These are phyloP conservation scores for Mortierella sp. DNA, from an alignment of 371 early-diverging fungal species.

Conservation along the genomic window DNA sequence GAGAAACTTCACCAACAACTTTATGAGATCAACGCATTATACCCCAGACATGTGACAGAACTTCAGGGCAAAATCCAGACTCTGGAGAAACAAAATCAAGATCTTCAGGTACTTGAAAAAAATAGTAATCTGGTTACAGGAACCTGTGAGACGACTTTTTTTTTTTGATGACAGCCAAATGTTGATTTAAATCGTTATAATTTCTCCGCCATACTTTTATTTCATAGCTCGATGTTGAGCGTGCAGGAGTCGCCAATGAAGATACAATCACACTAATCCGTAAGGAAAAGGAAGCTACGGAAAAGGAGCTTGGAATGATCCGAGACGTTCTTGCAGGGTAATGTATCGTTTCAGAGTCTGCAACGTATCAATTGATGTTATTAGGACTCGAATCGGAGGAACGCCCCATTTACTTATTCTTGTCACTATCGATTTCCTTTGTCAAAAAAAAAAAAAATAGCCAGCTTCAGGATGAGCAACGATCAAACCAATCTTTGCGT, in stretches of 20 bases:
- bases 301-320: conserved; percentile 44
- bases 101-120: conserved; percentile 59
- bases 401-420: too few species aligned
- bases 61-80: conserved; percentile 66
- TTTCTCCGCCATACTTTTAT: not conserved
- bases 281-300: conserved; percentile 43
- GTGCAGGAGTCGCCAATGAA: conserved; percentile 52
- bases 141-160: not conserved
- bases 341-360: not conserved
- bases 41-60: conserved; percentile 65
- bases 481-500: conserved; percentile 18
- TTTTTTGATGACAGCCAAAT: not conserved
- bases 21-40: conserved; percentile 65
- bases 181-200: not conserved
- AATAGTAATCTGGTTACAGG: not conserved
- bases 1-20: conserved; percentile 66
- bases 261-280: conserved; percentile 50
- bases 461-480: conserved; percentile 47
- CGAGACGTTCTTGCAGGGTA: conserved; percentile 56
- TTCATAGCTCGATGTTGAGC: conserved; percentile 46
- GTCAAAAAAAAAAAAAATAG: not conserved
- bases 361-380: not conserved
- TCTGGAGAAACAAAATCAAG: conserved; percentile 67
- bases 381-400: too few species aligned
- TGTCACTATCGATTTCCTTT: not conserved